Base-by-base conservation (phyloP, 257 asterid species). In the Salvia splendens region DNA sequence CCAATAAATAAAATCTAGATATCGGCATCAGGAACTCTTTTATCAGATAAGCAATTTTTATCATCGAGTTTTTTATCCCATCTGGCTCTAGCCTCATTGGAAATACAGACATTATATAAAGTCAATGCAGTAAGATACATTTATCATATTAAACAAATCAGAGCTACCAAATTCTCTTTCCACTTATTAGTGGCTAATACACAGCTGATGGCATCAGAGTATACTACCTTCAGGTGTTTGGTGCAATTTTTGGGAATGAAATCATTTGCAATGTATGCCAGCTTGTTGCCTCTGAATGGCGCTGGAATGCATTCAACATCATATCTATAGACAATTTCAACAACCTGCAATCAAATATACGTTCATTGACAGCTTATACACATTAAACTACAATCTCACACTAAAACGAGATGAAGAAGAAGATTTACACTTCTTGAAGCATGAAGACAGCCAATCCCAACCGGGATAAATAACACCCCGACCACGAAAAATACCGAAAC, bases 291-390 rank as follows among this genome's bases (percentile, higher is more conserved):
- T 77, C 79, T 83, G 67, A 76, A 73, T 54, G 68, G 60, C 64
- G 70, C 79, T 4, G 94, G 94, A 65, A 88, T 79, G 48, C 96
- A 86, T 69, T 86, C 96, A 73, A 49, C 70, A 70, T 86, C 96
- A 65, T 88, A 86, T 69, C 91, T 78, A 63, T 84, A 83, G 52
- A 86, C 86, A 74, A 88, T 75, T 79, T 86, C 89, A 64, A 86
- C 81, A 74, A 88, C 94, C 96, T 88, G 56, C 72, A 75, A 24
- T 69, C 16, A 50, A 4, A 68, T 40, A 59, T 67, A 61, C 48
- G 61, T 53, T 30, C 53, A 51, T 65, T 15, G 47, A 60, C 24
- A n/a, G 30, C 48, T 47, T 45, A 40, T 33, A 40, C 1, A 28
- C 43, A 24, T 45, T 5, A 14, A 63, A 75, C 61, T 5, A 8